These are phyloP conservation scores for Taphrina deformans DNA, from an alignment of 1,139 yeast species.

Conservation along the genomic window DNA sequence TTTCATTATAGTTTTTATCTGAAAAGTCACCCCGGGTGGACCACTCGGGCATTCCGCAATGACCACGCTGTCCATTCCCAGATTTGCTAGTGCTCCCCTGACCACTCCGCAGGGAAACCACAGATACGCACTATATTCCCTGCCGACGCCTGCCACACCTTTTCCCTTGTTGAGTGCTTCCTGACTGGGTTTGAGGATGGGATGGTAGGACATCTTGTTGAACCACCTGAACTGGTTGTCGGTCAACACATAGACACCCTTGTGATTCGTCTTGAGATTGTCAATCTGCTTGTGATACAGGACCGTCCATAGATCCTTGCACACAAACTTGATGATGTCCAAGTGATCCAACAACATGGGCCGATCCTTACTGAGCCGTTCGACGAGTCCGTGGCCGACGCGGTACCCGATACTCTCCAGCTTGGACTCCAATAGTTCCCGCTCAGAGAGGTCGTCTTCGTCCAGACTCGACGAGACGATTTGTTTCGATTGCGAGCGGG, in stretches of 20 bases:
- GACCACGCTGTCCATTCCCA: conserved; percentile 50
- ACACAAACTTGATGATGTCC: conserved; percentile 85
- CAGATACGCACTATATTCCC: conserved; percentile 48
- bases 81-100: conserved; percentile 70
- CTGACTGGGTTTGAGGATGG: conserved; percentile 41
- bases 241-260: conserved; percentile 71
- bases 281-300: conserved; percentile 85
- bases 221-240: conserved; percentile 65
- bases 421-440: conserved; percentile 15
- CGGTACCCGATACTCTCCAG: conserved; percentile 70
- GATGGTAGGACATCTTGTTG: conserved; percentile 56
- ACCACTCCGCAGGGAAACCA: conserved; percentile 85
- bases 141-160: conserved; percentile 15
- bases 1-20: conserved; percentile 56
- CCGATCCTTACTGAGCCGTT: conserved; percentile 59
- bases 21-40: conserved; percentile 69
- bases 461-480: background rate
- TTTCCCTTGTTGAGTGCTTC: conserved; percentile 55
- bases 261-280: conserved; percentile 83
- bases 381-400: conserved; percentile 73
- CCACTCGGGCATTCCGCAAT: conserved; percentile 39
- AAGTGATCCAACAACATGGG: conserved; percentile 60
- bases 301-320: conserved; percentile 86
- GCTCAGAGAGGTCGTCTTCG: conserved; percentile 9
- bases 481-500: background rate